Base-by-base conservation (phyloP, 2,329 filamentous ascomycete species). In the Exutisphaerella laricina region DNA sequence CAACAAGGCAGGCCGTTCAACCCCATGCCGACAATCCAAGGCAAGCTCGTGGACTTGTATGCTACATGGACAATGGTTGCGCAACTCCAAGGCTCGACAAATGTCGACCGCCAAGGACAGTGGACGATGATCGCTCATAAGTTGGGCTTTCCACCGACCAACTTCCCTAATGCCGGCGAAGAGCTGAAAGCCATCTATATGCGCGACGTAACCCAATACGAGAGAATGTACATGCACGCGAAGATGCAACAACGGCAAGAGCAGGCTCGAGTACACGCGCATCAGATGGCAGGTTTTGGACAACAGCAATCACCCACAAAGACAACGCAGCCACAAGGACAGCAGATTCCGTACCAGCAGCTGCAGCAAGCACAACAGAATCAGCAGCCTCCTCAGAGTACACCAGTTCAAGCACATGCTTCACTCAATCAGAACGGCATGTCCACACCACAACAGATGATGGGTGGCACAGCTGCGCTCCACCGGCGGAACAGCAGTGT, bases 11-110 rank as follows among this genome's bases (percentile, higher is more conserved):
- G 87, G 13, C 82, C 80, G 0, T 73, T 97, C 37, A 88, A 95
- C 34, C 70, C 77, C 1, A 84, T 81, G 49, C 89, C 89, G 0
- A 69, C 79, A 16, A 77, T 94, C 17, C 82, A 79, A 40, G 85
- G 88, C 40, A 80, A 86, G 8, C 77, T 77, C 0, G 72, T 97
- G 26, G 83, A 84, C 55, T 67, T 96, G 9, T 78, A 87, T 58
- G 77, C 82, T 48, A 71, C 97, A 3, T 97, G 94, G 63, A 79
- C 83, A 48, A 72, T 79, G 0, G 85, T 95, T 1, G 77, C 82
- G 53, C 89, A 85, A 56, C 73, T 78, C 52, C 86, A 85, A 17
- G 88, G 88, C 4, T 92, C 84, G 43, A 85, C 84, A 54, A 79
- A 75, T 47, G 79, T 94, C 3, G 82, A 79, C 0, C 74, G 77